phyloP scores from a whole-genome alignment of 2,329 filamentous ascomycete species.

The Trematosphaeria pertusa region DNA sequence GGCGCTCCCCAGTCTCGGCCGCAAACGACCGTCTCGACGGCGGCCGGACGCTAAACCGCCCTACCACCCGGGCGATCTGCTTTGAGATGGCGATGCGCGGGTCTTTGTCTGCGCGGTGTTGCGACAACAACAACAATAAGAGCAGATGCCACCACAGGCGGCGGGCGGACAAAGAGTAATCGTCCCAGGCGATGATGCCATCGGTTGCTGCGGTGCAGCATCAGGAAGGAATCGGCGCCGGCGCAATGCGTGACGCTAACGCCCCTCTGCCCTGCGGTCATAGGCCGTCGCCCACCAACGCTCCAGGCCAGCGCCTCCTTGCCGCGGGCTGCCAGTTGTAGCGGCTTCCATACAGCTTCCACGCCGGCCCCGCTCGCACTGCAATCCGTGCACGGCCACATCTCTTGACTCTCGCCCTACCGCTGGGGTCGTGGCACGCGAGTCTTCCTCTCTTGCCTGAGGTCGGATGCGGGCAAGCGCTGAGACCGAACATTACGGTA shows the following conservation, averaged over 20 bases:
- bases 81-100: not conserved
- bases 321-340: not conserved
- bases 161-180: not conserved
- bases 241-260: slow-evolving; percentile 21
- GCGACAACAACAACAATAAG: no score
- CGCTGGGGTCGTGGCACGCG: slow-evolving; percentile 32
- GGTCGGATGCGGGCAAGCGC: slow-evolving; percentile 6
- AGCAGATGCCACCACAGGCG: not conserved
- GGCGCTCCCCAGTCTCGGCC: no score
- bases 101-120: not conserved
- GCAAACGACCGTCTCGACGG: not conserved
- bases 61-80: not conserved
- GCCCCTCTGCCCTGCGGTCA: slow-evolving; percentile 12
- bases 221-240: slow-evolving; percentile 3
- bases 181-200: slow-evolving; percentile 2
- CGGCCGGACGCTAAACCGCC: not conserved
- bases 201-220: slow-evolving; percentile 2
- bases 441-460: slow-evolving; percentile 25
- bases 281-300: slow-evolving; percentile 18
- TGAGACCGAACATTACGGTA: slow-evolving; percentile 28
- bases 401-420: slow-evolving; percentile 35
- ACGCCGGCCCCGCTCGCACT: slow-evolving; percentile 8
- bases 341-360: slow-evolving; percentile 11
- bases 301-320: slow-evolving; percentile 3
- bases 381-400: slow-evolving; percentile 33